These are phyloP conservation scores for Oropetium thomaeum DNA, from an alignment of 176 grass and related monocot genomes.

Conservation along the genomic window DNA sequence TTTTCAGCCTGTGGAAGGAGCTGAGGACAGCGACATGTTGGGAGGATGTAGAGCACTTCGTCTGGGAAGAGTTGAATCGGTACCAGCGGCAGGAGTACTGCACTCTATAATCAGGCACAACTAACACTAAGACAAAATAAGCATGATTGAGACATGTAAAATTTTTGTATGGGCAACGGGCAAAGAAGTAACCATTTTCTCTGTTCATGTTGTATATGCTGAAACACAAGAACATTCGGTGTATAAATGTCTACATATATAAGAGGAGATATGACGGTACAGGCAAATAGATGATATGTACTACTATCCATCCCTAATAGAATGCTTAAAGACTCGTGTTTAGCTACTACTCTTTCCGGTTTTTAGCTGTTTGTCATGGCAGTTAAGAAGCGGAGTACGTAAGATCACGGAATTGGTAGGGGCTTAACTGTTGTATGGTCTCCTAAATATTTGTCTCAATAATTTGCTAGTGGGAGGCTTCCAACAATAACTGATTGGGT, in stretches of 20 bases:
- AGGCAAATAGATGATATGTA: not conserved
- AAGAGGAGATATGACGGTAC: not conserved
- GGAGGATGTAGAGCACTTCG: slow-evolving; percentile 66
- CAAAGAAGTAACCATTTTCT: not conserved
- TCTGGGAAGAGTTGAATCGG: slow-evolving; percentile 82
- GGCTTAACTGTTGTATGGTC: no score
- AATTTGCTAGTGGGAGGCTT: no score
- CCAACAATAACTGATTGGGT: no score
- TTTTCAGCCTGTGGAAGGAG: slow-evolving; percentile 92
- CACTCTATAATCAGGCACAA: not conserved
- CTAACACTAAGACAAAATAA: not conserved
- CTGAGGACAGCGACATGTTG: slow-evolving; percentile 53
- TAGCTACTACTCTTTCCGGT: no score
- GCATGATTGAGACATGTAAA: not conserved
- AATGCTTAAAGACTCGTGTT: no score
- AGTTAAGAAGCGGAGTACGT: no score
- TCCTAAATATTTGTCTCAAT: no score
- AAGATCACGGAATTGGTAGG: no score
- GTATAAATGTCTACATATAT: not conserved
- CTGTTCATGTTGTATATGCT: no score
- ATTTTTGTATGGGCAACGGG: not conserved
- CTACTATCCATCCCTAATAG: no score
- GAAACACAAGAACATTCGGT: no score
- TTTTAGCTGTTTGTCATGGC: no score
- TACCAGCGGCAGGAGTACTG: slow-evolving; percentile 50